These are phyloP conservation scores for Rosa lucieae DNA, from an alignment of 306 rosid genomes.

Conservation along the genomic window DNA sequence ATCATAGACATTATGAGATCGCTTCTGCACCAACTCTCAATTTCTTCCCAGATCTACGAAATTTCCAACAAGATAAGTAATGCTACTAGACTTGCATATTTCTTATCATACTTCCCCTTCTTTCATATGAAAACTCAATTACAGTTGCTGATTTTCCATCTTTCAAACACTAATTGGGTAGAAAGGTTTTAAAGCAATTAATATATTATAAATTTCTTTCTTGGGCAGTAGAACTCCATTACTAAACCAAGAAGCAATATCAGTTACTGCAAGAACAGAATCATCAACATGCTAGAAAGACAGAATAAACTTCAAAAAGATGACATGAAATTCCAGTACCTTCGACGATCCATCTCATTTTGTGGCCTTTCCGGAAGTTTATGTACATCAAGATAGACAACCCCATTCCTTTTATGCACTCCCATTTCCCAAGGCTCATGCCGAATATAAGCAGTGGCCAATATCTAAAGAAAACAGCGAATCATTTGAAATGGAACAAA, in stretches of 20 bases:
- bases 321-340: constrained; percentile 42
- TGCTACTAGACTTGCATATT: not conserved
- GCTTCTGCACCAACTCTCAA: not conserved
- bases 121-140: not conserved
- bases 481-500: not conserved
- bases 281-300: not conserved
- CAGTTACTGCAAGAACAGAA: not conserved
- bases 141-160: not conserved
- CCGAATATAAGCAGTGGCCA: constrained; percentile 83
- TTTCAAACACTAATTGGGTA: not conserved
- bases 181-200: constrained; percentile 2
- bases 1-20: not conserved
- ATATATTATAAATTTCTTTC: not conserved
- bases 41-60: not conserved
- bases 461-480: constrained; percentile 50
- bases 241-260: not conserved
- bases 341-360: constrained; percentile 83
- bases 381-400: constrained; percentile 96
- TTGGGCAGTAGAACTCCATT: not conserved
- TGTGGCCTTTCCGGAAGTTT: constrained; percentile 85
- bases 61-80: not conserved
- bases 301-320: not conserved
- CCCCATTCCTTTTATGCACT: constrained; percentile 94
- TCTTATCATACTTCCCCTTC: constrained; percentile 3
- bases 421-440: constrained; percentile 99